Evolutionary conservation across 129 eudicot species (phyloP).

Genomic region (Tagetes erecta): DNA sequence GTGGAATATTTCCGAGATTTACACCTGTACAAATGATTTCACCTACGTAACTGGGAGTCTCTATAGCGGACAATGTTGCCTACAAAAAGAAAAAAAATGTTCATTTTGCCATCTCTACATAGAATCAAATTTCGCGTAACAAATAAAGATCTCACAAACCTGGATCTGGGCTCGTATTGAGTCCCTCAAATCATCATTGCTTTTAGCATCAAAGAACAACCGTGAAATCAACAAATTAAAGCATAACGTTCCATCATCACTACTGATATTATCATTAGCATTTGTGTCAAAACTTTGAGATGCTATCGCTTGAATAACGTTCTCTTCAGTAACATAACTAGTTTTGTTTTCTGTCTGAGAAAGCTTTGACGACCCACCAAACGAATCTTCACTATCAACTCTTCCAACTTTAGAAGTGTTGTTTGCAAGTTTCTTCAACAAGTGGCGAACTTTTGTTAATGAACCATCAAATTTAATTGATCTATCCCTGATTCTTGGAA

Average conservation of each 20-base stretch:
- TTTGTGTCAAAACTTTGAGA: slow-evolving; percentile 55
- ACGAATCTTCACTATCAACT: slow-evolving; percentile 49
- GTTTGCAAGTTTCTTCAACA: slow-evolving; percentile 66
- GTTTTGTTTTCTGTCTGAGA: slow-evolving; percentile 40
- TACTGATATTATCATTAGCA: slow-evolving; percentile 38
- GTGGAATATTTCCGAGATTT: slow-evolving; percentile 79
- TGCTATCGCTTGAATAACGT: slow-evolving; percentile 33
- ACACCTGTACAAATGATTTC: slow-evolving; percentile 73
- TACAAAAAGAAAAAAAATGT: slow-evolving; percentile 25
- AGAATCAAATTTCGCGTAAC: neutral
- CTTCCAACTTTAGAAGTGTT: slow-evolving; percentile 66
- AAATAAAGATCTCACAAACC: slow-evolving; percentile 45
- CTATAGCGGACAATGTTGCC: slow-evolving; percentile 69
- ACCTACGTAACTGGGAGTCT: slow-evolving; percentile 81
- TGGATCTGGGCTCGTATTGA: slow-evolving; percentile 67
- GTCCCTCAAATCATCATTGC: slow-evolving; percentile 52
- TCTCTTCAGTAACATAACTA: slow-evolving; percentile 42
- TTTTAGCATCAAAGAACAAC: slow-evolving; percentile 87
- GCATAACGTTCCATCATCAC: slow-evolving; percentile 87
- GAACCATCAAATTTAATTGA: slow-evolving; percentile 57
- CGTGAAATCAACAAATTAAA: slow-evolving; percentile 71
- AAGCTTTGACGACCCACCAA: slow-evolving; percentile 32
- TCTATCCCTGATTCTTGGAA: slow-evolving; percentile 48
- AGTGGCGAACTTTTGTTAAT: slow-evolving; percentile 81
- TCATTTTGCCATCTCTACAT: neutral